phyloP scores from a whole-genome alignment of 805 yeast species.

The Torulaspora delbrueckii region DNA sequence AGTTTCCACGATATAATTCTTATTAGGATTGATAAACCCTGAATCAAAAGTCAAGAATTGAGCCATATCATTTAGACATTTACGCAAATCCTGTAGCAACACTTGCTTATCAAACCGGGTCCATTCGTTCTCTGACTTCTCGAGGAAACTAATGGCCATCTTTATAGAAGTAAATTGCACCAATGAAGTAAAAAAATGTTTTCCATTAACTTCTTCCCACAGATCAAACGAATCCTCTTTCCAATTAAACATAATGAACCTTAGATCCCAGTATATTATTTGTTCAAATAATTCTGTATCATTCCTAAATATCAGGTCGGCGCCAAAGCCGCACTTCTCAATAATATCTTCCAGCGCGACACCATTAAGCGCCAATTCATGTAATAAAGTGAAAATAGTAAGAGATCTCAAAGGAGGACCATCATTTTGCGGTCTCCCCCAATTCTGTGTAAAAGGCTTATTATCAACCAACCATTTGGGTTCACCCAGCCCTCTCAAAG shows the following conservation, averaged over 20 bases:
- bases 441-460: slow-evolving; percentile 52
- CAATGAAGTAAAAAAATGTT: slow-evolving; percentile 74
- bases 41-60: slow-evolving; percentile 27
- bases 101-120: not conserved
- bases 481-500: slow-evolving; percentile 70
- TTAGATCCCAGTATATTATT: slow-evolving; percentile 64
- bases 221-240: slow-evolving; percentile 65
- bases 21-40: slow-evolving; percentile 36
- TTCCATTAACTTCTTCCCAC: slow-evolving; percentile 83
- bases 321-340: slow-evolving; percentile 1
- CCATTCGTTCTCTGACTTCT: not conserved
- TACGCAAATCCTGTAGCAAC: slow-evolving; percentile 29
- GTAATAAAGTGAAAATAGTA: slow-evolving; percentile 54
- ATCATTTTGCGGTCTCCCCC: slow-evolving; percentile 97
- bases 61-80: slow-evolving; percentile 21
- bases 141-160: slow-evolving; percentile 46
- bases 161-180: slow-evolving; percentile 67
- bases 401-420: slow-evolving; percentile 84
- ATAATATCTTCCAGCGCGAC: slow-evolving; percentile 30
- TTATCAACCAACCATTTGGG: slow-evolving; percentile 78
- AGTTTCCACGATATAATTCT: slow-evolving; percentile 65
- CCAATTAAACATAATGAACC: slow-evolving; percentile 63
- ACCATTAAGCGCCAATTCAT: slow-evolving; percentile 37
- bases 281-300: slow-evolving; percentile 44
- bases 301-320: slow-evolving; percentile 17